Evolutionary conservation across 2,329 filamentous ascomycete genomes (phyloP).

Genomic region (Gnomoniopsis sp.): DNA sequence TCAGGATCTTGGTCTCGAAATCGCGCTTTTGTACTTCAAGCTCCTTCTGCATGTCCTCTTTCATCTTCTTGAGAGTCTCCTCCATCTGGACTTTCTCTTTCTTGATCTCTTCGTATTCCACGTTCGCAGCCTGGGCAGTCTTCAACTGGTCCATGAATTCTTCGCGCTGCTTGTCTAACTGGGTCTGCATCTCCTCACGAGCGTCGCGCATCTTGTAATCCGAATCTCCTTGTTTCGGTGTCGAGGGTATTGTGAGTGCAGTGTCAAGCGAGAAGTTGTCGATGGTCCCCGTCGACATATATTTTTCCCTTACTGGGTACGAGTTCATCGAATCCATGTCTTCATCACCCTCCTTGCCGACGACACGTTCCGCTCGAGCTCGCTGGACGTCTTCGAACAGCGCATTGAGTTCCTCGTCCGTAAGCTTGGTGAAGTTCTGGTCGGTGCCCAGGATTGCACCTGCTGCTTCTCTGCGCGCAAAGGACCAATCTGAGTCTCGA

Average conservation of each 20-base stretch:
- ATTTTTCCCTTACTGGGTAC: constrained; percentile 87
- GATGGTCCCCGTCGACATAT: constrained; percentile 88
- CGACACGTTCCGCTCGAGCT: constrained; percentile 73
- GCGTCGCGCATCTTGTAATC: constrained; percentile 73
- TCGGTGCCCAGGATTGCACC: constrained; percentile 85
- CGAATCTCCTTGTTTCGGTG: constrained; percentile 73
- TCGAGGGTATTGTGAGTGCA: constrained; percentile 88
- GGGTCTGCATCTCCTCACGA: constrained; percentile 77
- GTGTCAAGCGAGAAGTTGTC: constrained; percentile 97
- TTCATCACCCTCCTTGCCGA: constrained; percentile 74
- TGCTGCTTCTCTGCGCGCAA: constrained; percentile 90
- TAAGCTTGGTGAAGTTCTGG: constrained; percentile 84
- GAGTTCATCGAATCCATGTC: constrained; percentile 88
- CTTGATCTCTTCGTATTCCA: constrained; percentile 79
- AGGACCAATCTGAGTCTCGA: constrained; percentile 90
- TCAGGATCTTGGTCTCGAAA: constrained; percentile 80
- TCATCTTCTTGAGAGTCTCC: constrained; percentile 70
- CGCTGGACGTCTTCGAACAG: constrained; percentile 92
- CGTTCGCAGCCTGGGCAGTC: constrained; percentile 67
- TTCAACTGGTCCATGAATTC: constrained; percentile 77
- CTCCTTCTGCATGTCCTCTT: constrained; percentile 85
- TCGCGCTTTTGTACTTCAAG: constrained; percentile 78
- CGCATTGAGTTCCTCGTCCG: constrained; percentile 89
- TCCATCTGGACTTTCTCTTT: constrained; percentile 85
- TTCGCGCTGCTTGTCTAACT: constrained; percentile 80